Conservation (phyloP, 768 basidiomycete genomes). For the Crepidotus variabilis region DNA sequence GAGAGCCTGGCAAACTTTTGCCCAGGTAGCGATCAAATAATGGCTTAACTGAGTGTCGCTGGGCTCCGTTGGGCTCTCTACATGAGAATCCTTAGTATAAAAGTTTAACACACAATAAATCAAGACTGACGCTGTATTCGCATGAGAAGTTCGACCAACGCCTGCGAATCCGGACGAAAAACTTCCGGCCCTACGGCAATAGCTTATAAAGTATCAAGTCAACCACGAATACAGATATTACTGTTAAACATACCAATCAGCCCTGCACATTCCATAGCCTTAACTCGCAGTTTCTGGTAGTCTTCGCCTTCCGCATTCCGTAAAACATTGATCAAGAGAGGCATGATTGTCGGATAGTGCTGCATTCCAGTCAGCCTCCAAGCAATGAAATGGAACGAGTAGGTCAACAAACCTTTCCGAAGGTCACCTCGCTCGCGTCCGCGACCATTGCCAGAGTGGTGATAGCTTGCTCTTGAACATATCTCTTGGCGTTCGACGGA, state of each 20-base stretch:
- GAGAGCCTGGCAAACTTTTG: slow-evolving; percentile 83
- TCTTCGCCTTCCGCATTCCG: slow-evolving; percentile 64
- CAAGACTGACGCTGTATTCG: slow-evolving; percentile 65
- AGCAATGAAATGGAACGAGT: not conserved
- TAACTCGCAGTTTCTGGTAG: slow-evolving; percentile 66
- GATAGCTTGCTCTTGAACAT: slow-evolving; percentile 86
- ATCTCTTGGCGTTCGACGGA: slow-evolving; percentile 42
- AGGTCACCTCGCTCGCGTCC: slow-evolving; percentile 76
- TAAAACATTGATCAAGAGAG: slow-evolving; percentile 72
- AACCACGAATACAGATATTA: not conserved
- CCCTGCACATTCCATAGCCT: slow-evolving; percentile 91
- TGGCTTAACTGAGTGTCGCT: slow-evolving; percentile 68
- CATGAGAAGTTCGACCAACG: slow-evolving; percentile 70
- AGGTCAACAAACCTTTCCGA: slow-evolving; percentile 54
- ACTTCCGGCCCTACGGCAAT: slow-evolving; percentile 83
- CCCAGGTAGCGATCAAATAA: slow-evolving; percentile 86
- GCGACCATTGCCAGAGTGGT: slow-evolving; percentile 90
- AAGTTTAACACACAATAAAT: not conserved
- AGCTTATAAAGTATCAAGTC: slow-evolving; percentile 36
- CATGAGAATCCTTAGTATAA: not conserved
- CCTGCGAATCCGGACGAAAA: slow-evolving; percentile 71
- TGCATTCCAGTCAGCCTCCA: slow-evolving; percentile 18
- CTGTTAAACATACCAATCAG: slow-evolving; percentile 60
- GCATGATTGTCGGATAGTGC: slow-evolving; percentile 81
- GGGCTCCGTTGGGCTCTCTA: slow-evolving; percentile 66